phyloP scores from a whole-genome alignment of 176 grass and related monocot species.

The Musa itinerans region DNA sequence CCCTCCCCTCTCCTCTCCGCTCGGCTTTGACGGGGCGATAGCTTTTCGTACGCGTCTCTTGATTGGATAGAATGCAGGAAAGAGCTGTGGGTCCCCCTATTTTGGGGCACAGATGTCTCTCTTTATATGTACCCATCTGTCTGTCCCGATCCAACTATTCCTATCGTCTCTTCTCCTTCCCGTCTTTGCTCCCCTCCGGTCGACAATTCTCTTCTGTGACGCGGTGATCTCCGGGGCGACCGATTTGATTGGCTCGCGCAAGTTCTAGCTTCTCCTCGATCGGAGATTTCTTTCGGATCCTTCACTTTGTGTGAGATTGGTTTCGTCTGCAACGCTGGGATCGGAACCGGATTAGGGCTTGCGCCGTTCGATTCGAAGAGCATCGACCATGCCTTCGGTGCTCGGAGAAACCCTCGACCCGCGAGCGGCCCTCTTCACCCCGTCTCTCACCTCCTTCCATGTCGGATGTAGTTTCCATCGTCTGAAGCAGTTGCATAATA shows the following conservation, averaged over 20 bases:
- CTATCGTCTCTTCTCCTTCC: background rate
- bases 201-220: background rate
- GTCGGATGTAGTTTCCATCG: background rate
- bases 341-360: background rate
- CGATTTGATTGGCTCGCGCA: background rate
- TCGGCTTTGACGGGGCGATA: no score
- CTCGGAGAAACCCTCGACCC: conserved; percentile 7
- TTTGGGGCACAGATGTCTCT: no score
- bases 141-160: no score
- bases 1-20: no score
- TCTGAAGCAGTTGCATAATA: background rate
- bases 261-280: background rate
- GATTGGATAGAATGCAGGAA: no score
- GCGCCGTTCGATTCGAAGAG: conserved; percentile 5
- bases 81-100: no score
- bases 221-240: background rate
- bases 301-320: background rate
- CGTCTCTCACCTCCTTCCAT: background rate
- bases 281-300: background rate
- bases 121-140: no score
- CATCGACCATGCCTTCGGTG: conserved; percentile 16
- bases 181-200: background rate
- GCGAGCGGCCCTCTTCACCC: background rate
- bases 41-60: no score
- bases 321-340: background rate